Percentiles rank a stretch among this genome's conserved stretches.
Evolutionary conservation across 2,329 filamentous ascomycete genomes (phyloP).

Genomic region (Penicillium griseofulvum): DNA sequence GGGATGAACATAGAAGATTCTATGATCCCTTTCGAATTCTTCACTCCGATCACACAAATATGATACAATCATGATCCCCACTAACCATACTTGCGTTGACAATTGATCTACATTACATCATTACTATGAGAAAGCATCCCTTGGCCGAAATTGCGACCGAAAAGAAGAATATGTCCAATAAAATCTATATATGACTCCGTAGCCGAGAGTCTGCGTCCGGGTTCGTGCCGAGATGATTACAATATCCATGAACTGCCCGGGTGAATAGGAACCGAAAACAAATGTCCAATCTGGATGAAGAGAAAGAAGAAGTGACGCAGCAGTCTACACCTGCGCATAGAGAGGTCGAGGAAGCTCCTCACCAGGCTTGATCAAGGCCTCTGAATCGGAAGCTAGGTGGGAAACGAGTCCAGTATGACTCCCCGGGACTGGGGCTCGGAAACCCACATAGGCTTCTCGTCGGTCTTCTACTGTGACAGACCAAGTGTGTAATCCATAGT

Average conservation of each 20-base stretch:
- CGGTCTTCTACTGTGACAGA: conserved; percentile 70
- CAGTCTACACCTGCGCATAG: conserved; percentile 36
- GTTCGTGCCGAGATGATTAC: neutral
- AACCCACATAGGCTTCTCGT: conserved; percentile 78
- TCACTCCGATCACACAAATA: neutral
- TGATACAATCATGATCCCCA: neutral
- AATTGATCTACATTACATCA: neutral
- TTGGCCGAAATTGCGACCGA: neutral
- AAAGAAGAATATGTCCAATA: conserved; percentile 6
- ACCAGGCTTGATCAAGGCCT: conserved; percentile 32
- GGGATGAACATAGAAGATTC: neutral
- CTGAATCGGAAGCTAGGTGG: conserved; percentile 27
- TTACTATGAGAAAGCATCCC: neutral
- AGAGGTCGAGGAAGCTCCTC: conserved; percentile 40
- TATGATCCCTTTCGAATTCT: neutral
- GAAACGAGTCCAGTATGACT: conserved; percentile 27
- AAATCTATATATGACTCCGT: conserved; percentile 2
- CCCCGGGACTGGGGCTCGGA: conserved; percentile 44
- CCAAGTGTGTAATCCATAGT: conserved; percentile 85
- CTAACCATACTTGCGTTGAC: neutral
- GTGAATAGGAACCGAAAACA: neutral
- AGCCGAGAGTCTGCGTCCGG: neutral
- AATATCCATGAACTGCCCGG: neutral
- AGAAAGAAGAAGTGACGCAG: neutral
- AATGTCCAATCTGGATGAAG: conserved; percentile 2